phyloP scores from a whole-genome alignment of 495 filamentous ascomycete genomes.

The Melanomma pulvis-pyrius region DNA sequence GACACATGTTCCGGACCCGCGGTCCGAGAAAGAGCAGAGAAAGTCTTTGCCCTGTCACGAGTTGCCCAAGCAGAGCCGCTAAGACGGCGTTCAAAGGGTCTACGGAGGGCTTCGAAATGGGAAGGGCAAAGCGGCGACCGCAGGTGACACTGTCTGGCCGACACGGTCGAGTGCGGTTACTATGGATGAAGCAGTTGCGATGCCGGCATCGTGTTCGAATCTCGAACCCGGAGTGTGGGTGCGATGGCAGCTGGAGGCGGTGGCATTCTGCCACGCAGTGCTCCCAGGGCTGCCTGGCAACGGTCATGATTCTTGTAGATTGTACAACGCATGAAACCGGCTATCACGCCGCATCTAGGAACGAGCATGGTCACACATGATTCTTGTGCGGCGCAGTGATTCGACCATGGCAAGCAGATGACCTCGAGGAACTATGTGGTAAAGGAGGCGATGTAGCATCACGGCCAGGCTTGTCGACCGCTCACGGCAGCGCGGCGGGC shows the following conservation, averaged over 20 bases:
- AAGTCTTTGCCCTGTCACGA: constrained; percentile 23
- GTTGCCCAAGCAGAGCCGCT: constrained; percentile 13
- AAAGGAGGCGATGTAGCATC: constrained; percentile 31
- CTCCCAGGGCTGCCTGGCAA: constrained; percentile 17
- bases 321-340: constrained; percentile 43
- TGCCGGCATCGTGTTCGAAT: constrained; percentile 18
- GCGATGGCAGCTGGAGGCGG: constrained; percentile 21
- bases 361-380: constrained; percentile 36
- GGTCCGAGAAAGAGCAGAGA: constrained; percentile 26
- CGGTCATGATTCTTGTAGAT: constrained; percentile 31
- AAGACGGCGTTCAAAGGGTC: constrained; percentile 2
- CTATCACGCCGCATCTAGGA: constrained; percentile 33
- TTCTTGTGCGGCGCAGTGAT: constrained; percentile 35
- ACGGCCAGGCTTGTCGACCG: not conserved
- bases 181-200: constrained; percentile 7
- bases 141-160: constrained; percentile 4
- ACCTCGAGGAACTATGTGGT: constrained; percentile 34
- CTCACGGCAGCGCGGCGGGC: constrained; percentile 1
- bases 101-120: not conserved
- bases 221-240: constrained; percentile 30
- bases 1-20: constrained; percentile 28
- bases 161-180: not conserved
- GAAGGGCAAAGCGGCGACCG: not conserved
- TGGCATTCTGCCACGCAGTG: constrained; percentile 26
- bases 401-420: constrained; percentile 34